Evolutionary conservation across 495 filamentous ascomycete genomes (phyloP).

Genomic region (Cercophora sp.): DNA sequence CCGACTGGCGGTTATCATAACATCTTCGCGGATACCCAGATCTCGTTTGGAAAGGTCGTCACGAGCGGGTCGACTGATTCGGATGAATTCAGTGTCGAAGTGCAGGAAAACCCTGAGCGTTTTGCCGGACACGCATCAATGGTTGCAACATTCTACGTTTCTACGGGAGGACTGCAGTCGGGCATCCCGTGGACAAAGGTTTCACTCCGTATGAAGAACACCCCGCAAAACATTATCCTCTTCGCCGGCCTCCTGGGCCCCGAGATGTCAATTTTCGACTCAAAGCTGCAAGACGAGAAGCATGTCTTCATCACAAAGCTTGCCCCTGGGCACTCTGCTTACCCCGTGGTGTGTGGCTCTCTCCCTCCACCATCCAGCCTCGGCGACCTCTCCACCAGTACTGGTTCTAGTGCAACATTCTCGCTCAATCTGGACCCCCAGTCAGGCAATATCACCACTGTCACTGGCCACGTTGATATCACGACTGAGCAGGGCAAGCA

Average conservation of each 20-base stretch:
- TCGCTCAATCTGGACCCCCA: slow-evolving; percentile 7
- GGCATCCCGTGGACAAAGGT: slow-evolving; percentile 22
- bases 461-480: slow-evolving; percentile 31
- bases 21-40: slow-evolving; percentile 26
- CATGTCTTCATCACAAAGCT: slow-evolving; percentile 36
- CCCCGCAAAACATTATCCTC: not conserved
- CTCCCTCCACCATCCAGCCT: not conserved
- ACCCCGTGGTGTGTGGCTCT: slow-evolving; percentile 12
- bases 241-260: slow-evolving; percentile 14
- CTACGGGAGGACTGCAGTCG: slow-evolving; percentile 24
- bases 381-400: not conserved
- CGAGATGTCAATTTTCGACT: slow-evolving; percentile 20
- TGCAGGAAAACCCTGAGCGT: slow-evolving; percentile 17
- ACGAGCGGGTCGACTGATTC: slow-evolving; percentile 17
- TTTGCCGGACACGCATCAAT: slow-evolving; percentile 37
- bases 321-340: slow-evolving; percentile 17
- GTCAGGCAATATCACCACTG: slow-evolving; percentile 8
- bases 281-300: slow-evolving; percentile 15
- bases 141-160: slow-evolving; percentile 38
- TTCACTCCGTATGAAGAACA: slow-evolving; percentile 19
- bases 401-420: not conserved
- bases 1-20: slow-evolving; percentile 1
- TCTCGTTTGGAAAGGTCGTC: slow-evolving; percentile 32
- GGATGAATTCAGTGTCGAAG: slow-evolving; percentile 20
- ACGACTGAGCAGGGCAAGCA: slow-evolving; percentile 19